These are phyloP conservation scores for Delonix regia DNA, from an alignment of 306 rosid species.

Conservation along the genomic window DNA sequence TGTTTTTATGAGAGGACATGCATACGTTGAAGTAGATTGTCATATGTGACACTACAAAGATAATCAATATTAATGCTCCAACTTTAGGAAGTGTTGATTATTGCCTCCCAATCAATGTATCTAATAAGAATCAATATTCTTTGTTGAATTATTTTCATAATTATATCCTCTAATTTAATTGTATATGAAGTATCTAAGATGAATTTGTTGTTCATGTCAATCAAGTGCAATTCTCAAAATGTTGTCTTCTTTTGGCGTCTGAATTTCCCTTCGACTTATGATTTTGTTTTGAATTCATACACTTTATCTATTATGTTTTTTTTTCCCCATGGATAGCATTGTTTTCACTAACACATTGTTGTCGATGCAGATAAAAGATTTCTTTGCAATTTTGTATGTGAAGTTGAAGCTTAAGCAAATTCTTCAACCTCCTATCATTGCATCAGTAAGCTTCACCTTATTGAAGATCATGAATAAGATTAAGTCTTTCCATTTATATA, in stretches of 20 bases:
- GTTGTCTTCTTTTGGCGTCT: conserved; percentile 16
- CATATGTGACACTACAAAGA: background rate
- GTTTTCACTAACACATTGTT: conserved; percentile 29
- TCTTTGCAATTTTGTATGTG: conserved; percentile 53
- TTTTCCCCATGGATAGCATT: conserved; percentile 8
- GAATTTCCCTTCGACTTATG: conserved; percentile 20
- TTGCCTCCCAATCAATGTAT: background rate
- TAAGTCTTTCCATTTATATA: background rate
- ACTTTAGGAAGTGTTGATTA: background rate
- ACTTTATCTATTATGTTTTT: background rate
- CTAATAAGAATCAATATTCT: background rate
- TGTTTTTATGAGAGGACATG: background rate
- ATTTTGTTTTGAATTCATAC: conserved; percentile 17
- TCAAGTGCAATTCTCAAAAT: background rate
- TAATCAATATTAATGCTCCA: background rate
- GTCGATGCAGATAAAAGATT: conserved; percentile 59
- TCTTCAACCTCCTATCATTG: conserved; percentile 93
- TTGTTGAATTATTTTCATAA: conserved; percentile 16
- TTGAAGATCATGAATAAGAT: conserved; percentile 8
- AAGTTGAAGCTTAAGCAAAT: conserved; percentile 93
- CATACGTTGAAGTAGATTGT: background rate
- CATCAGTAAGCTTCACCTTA: conserved; percentile 75
- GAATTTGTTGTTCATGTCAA: background rate
- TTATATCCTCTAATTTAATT: background rate
- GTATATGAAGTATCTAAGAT: conserved; percentile 7